A percentile compares a stretch with the other conserved stretches of the same genome.
Conservation (phyloP, 495 filamentous ascomycete species). For the Xylaria intraflava region DNA sequence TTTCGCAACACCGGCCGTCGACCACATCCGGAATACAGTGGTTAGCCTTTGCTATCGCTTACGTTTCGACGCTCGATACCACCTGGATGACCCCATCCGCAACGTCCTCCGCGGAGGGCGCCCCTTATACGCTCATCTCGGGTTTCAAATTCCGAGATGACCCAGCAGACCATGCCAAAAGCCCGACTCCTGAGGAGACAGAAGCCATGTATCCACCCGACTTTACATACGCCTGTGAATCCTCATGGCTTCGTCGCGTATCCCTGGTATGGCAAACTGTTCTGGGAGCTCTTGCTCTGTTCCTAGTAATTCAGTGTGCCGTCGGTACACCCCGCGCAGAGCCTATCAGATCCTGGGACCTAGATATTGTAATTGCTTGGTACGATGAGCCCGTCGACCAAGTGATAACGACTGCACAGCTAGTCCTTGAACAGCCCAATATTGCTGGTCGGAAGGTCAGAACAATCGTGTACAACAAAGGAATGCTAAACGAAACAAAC, state of each 20-base stretch:
- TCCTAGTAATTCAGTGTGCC: slow-evolving; percentile 4
- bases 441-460: slow-evolving; percentile 7
- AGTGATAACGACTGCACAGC: slow-evolving; percentile 4
- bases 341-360: slow-evolving; percentile 5
- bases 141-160: slow-evolving; percentile 1
- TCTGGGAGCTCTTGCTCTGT: background rate
- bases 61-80: slow-evolving; percentile 2
- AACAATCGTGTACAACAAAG: slow-evolving; percentile 14
- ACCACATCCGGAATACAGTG: slow-evolving; percentile 5
- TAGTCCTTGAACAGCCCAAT: slow-evolving; percentile 3
- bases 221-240: background rate
- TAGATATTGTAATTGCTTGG: slow-evolving; percentile 10
- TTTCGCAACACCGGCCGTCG: slow-evolving; percentile 5
- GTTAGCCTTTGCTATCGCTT: slow-evolving; percentile 8
- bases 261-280: slow-evolving; percentile 4
- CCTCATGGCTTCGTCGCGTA: background rate
- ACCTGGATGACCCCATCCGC: background rate
- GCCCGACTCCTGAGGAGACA: background rate
- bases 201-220: slow-evolving; percentile 4
- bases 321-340: background rate
- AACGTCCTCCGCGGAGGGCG: background rate
- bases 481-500: slow-evolving; percentile 5
- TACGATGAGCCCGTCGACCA: slow-evolving; percentile 13
- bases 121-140: background rate
- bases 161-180: background rate